A percentile compares a stretch with the other conserved stretches of the same genome.
These are phyloP conservation scores for Glarea lozoyensis DNA, from an alignment of 495 filamentous ascomycete genomes.

Conservation along the genomic window DNA sequence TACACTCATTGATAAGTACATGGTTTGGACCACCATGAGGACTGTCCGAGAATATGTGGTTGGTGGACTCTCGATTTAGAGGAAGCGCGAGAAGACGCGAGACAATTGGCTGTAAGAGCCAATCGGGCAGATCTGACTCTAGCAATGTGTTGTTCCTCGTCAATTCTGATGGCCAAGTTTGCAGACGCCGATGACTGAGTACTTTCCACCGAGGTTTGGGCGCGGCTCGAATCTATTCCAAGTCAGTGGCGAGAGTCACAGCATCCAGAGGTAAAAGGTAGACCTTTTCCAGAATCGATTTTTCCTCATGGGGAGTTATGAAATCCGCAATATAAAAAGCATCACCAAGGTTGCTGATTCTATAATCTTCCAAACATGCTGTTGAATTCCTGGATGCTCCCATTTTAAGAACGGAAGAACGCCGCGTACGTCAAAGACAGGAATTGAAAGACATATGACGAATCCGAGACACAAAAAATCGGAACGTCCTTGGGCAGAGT, in stretches of 20 bases:
- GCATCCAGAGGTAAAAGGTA: constrained; percentile 1
- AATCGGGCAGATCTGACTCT: constrained; percentile 62
- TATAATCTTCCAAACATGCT: constrained; percentile 37
- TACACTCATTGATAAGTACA: constrained; percentile 91
- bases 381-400: constrained; percentile 11
- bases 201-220: constrained; percentile 78
- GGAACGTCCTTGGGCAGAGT: no score
- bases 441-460: no score
- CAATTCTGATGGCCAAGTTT: constrained; percentile 80
- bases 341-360: constrained; percentile 46
- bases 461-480: no score
- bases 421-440: no score
- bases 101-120: constrained; percentile 65
- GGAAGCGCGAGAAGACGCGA: constrained; percentile 50
- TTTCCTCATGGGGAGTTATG: constrained; percentile 69
- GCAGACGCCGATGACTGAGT: constrained; percentile 77
- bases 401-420: no score
- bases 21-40: constrained; percentile 80
- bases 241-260: constrained; percentile 14
- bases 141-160: constrained; percentile 60
- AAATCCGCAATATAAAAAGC: constrained; percentile 88
- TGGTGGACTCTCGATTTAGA: no score
- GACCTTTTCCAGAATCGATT: constrained; percentile 60
- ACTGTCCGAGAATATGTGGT: constrained; percentile 54
- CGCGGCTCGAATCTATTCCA: constrained; percentile 39